A percentile compares a stretch with the other conserved stretches of the same genome.
phyloP scores from a whole-genome alignment of 2,329 filamentous ascomycete genomes.

The Cladosporium cucumerinum region DNA sequence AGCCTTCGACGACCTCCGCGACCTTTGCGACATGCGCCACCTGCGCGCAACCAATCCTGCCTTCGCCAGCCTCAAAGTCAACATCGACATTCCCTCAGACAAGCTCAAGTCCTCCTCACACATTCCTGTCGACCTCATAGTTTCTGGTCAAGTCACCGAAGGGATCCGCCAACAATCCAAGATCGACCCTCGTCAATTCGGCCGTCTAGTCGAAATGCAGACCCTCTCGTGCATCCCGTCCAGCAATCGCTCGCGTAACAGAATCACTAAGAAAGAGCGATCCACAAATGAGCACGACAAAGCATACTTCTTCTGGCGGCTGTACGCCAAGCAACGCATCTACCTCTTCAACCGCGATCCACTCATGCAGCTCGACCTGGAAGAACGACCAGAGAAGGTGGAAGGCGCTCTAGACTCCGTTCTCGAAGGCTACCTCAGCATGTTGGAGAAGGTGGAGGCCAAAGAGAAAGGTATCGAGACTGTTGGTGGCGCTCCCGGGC shows the following conservation, averaged over 20 bases:
- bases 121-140: constrained; percentile 57
- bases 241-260: constrained; percentile 46
- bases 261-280: constrained; percentile 43
- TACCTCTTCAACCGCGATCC: constrained; percentile 71
- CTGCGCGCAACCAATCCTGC: constrained; percentile 50
- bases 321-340: constrained; percentile 73
- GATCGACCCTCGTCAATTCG: constrained; percentile 74
- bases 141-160: constrained; percentile 53
- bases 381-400: constrained; percentile 69
- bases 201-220: constrained; percentile 72
- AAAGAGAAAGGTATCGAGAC: constrained; percentile 25
- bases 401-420: constrained; percentile 66
- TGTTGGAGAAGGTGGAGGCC: constrained; percentile 52
- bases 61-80: constrained; percentile 42
- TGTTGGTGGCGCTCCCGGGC: not conserved
- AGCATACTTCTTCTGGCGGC: constrained; percentile 66
- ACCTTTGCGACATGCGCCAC: constrained; percentile 67
- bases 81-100: constrained; percentile 49
- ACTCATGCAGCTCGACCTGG: constrained; percentile 64
- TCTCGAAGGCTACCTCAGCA: constrained; percentile 67
- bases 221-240: constrained; percentile 56
- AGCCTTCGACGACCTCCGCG: constrained; percentile 74
- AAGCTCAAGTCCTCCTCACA: constrained; percentile 50
- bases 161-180: constrained; percentile 61
- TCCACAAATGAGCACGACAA: constrained; percentile 58